Base-by-base conservation (phyloP, 176 grass and related monocot species). In the Secale cereale region DNA sequence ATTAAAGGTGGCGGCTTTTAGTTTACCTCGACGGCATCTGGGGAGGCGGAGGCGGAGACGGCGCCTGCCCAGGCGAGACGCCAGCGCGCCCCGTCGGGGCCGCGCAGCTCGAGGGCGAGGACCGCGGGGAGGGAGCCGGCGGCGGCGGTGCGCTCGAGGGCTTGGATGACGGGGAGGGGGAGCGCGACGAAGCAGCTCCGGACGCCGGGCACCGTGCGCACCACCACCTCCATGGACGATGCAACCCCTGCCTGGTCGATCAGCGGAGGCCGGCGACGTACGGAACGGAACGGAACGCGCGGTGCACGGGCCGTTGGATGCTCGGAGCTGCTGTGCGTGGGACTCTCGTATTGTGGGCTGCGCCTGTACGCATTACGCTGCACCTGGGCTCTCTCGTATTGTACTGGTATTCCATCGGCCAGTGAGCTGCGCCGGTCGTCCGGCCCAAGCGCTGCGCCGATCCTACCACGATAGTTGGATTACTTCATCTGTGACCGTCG, bases 161-260 rank as follows among this genome's bases (percentile, higher is more conserved):
- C 77, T n/a, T 79, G 77, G 77, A 76, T 76, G n/a, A 19, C 54
- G 57, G 22, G 57, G 77, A 60, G 77, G 31, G 54, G 57, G 27
- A 76, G 57, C 33, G 77, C 52, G 9, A 59, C 77, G 35, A 79
- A 79, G 57, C 56, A 79, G 77, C 77, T 63, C 33, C 32, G 77
- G 57, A 27, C n/a, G 57, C 77, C 57, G n/a, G 31, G 31, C 59
- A 62, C 77, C 77, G 32, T 37, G 7, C 52, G 77, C 77, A 79
- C 57, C 52, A 79, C 57, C 35, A 79, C 77, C 22, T 79, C 77
- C 77, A 79, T 79, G 31, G 31, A 23, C 22, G 69, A 71, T 26
- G 36, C 69, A 71, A 43, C 32, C 29, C 65, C 16, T 33, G 16
- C 65, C 31, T 35, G 31, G 9, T 20, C 32, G 32, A 69, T n/a